Evolutionary conservation across 805 yeast species (phyloP).

Genomic region (Lachancea fermentati): DNA sequence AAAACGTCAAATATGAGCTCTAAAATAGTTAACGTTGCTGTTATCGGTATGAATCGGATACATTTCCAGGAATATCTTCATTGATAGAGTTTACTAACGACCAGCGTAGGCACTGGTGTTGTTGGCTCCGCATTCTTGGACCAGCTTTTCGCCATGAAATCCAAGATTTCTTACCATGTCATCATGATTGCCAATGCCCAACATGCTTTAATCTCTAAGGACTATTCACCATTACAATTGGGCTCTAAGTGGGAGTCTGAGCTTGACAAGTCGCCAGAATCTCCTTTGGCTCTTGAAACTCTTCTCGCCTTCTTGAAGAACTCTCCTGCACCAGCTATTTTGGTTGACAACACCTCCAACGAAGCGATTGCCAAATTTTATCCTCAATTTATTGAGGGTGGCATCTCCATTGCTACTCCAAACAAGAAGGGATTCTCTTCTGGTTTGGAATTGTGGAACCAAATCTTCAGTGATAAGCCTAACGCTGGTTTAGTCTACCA

Average conservation of each 20-base stretch:
- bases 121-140: constrained; percentile 88
- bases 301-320: constrained; percentile 57
- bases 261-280: constrained; percentile 40
- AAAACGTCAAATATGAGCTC: constrained; percentile 33
- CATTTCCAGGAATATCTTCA: not conserved
- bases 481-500: constrained; percentile 76
- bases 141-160: constrained; percentile 62
- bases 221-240: constrained; percentile 63
- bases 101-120: constrained; percentile 68
- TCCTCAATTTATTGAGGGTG: constrained; percentile 64
- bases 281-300: constrained; percentile 48
- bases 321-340: constrained; percentile 68
- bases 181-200: constrained; percentile 72
- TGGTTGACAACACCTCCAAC: constrained; percentile 93
- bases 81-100: not conserved
- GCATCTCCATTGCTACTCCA: constrained; percentile 95
- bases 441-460: constrained; percentile 67
- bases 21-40: constrained; percentile 59
- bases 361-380: constrained; percentile 70
- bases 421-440: constrained; percentile 96
- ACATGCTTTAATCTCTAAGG: constrained; percentile 60
- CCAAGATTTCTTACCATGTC: constrained; percentile 67
- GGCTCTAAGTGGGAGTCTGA: constrained; percentile 51
- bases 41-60: constrained; percentile 47
- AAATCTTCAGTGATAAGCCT: constrained; percentile 56